Evolutionary conservation across 495 filamentous ascomycete species (phyloP), one percentile per base, ranked within the genome.

Genomic region (Lophiotrema nucula): DNA sequence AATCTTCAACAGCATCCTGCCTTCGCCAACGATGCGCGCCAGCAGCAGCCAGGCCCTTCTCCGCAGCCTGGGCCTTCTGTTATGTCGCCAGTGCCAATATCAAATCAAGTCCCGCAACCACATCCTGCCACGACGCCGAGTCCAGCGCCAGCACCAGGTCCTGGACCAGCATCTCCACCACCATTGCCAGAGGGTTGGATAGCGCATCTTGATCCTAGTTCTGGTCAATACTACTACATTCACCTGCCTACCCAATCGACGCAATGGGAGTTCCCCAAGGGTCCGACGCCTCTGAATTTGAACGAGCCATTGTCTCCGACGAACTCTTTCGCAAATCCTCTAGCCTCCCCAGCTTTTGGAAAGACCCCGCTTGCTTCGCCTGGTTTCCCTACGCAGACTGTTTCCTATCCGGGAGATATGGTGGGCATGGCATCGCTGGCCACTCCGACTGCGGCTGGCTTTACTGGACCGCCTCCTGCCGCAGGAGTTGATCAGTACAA

Each of bases 141-240:
- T 69, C 47, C 74, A 73, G 44, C 78, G 19, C 77, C 83, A n/a
- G 75, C 76, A 3, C 75, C 83, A 3, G 71, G 78, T 12, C 81
- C 84, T 28, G 83, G 87, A 10, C 88, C 88, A 24, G 80, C 85
- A 24, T 90, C 88, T 23, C 93, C 92, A 10, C 95, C 93, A 5
- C 93, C 92, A 12, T 79, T 98, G 11, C 93, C 93, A 13, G 95
- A 97, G 69, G 93, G 95, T 10, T 98, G 93, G 93, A 97, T 97
- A 69, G 92, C 95, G 12, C 95, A 97, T 67, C 78, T 97, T 5
- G 93, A 98, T 68, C 87, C 88, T 37, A 96, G 85, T 67, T 96
- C 91, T 3, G 93, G 95, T 5, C 93, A 97, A 67, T 98, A 97
- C 70, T 98, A 98, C 69, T 98, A 98, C 69, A 98, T 98, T 60